These are phyloP conservation scores for Dothidotthia symphoricarpi DNA, from an alignment of 2,329 filamentous ascomycete species.

Conservation along the genomic window DNA sequence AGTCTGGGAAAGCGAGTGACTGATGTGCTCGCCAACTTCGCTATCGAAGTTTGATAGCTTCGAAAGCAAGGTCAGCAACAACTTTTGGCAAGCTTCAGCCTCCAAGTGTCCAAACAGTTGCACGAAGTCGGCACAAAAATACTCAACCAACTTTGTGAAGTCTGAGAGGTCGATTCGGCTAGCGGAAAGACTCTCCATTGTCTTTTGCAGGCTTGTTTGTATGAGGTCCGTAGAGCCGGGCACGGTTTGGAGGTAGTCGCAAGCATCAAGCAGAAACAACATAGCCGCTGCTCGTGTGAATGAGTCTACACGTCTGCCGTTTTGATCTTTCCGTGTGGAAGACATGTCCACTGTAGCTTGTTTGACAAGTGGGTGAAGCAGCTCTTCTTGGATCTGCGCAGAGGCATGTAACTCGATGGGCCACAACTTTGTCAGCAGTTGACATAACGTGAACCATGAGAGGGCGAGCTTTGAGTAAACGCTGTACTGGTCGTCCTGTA, in stretches of 20 bases:
- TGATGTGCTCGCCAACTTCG: slow-evolving; percentile 6
- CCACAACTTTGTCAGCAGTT: slow-evolving; percentile 32
- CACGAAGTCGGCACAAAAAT: slow-evolving; percentile 30
- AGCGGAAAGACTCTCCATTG: slow-evolving; percentile 22
- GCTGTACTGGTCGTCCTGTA: slow-evolving; percentile 21
- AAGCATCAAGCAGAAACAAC: slow-evolving; percentile 29
- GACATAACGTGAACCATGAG: slow-evolving; percentile 33
- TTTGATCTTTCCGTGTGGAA: slow-evolving; percentile 7
- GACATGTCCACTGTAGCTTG: slow-evolving; percentile 26
- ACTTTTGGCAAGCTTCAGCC: slow-evolving; percentile 11
- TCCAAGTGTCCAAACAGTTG: slow-evolving; percentile 25
- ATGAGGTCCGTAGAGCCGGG: slow-evolving; percentile 21
- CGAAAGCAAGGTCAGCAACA: slow-evolving; percentile 20
- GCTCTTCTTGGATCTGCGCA: slow-evolving; percentile 19
- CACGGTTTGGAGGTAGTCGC: slow-evolving; percentile 23
- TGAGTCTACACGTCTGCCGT: slow-evolving; percentile 15
- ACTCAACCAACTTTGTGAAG: slow-evolving; percentile 17
- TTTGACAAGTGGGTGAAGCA: slow-evolving; percentile 27
- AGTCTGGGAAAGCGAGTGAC: slow-evolving; percentile 20
- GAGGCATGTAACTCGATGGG: slow-evolving; percentile 31
- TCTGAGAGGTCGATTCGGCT: slow-evolving; percentile 14
- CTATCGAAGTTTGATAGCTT: slow-evolving; percentile 15
- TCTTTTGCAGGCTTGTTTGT: slow-evolving; percentile 18
- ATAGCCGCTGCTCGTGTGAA: slow-evolving; percentile 22
- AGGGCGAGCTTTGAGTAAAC: slow-evolving; percentile 15